Base-by-base conservation (phyloP, 75 land plant genomes). In the Picea glauca region DNA sequence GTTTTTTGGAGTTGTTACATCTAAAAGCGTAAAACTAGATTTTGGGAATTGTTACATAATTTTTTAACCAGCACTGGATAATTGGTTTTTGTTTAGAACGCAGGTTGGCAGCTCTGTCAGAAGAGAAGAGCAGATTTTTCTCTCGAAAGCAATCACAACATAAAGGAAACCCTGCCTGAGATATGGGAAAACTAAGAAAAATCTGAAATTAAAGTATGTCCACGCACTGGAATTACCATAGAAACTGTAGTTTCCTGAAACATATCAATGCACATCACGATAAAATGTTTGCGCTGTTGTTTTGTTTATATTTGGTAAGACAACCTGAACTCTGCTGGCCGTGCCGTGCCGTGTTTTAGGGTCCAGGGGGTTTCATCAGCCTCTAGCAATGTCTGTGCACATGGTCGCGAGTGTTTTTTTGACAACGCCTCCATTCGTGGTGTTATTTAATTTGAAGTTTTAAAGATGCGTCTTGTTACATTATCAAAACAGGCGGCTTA, bases 141-240 rank as follows among this genome's bases (percentile, higher is more conserved):
- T n/a, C 79, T 92, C 46, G 80, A n/a, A 12, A 94, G 92, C 84
- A 92, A 92, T 21, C 92, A 90, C 80, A 90, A 94, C 76, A 87
- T 92, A 43, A 88, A 75, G 81, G 92, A 94, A 80, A 89, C 92
- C 14, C 35, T 94, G 62, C 91, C 94, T 40, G 89, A 90, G 70
- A 84, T 94, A 67, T 92, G 96, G 96, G 87, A 86, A 66, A 63
- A 35, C 18, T 75, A 58, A 56, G 85, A 78, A 46, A 76, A 86
- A 59, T 11, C 35, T 15, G 85, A 86, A 60, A 78, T 78, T 33
- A 58, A 77, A 67, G 66, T 85, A 43, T 80, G 73, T 46, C 13
- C 85, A 32, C 14, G 76, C 61, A 76, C 78, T 4, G 79, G 88
- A 40, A 90, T 88, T 80, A 84, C 88, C 13, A 77, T 80, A 12